Evolutionary conservation across 768 basidiomycete genomes (phyloP).

Genomic region (Tylopilus sp.): DNA sequence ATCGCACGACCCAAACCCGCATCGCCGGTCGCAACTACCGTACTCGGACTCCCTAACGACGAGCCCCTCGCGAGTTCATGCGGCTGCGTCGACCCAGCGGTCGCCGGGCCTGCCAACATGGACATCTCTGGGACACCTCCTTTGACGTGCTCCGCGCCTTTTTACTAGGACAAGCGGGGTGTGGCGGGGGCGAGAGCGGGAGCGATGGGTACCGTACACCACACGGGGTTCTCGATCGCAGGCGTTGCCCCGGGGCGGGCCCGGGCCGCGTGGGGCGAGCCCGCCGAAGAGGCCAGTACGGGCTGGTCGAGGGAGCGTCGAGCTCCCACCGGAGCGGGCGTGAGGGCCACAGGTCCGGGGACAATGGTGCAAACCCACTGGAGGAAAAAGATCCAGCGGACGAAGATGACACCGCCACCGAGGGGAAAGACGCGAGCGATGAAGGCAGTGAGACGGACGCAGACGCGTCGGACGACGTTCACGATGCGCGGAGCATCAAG

Average conservation of each 20-base stretch:
- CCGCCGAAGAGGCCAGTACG: constrained; percentile 39
- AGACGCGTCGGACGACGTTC: constrained; percentile 30
- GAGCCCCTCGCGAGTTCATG: constrained; percentile 58
- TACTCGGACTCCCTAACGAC: constrained; percentile 36
- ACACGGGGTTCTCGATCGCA: constrained; percentile 81
- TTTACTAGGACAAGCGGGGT: constrained; percentile 44
- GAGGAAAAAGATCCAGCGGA: too few species aligned
- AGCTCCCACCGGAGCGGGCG: constrained; percentile 24
- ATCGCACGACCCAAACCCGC: constrained; percentile 52
- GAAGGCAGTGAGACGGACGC: constrained; percentile 26
- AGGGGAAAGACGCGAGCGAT: constrained; percentile 18
- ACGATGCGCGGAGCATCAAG: constrained; percentile 71
- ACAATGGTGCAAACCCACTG: too few species aligned
- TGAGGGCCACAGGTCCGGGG: neutral
- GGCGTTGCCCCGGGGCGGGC: constrained; percentile 54
- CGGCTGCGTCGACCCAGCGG: constrained; percentile 73
- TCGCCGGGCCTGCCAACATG: constrained; percentile 78
- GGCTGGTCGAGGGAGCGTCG: constrained; percentile 55
- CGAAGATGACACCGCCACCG: too few species aligned
- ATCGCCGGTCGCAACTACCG: constrained; percentile 38
- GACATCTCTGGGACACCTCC: constrained; percentile 76
- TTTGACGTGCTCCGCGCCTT: constrained; percentile 84
- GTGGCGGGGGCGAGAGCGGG: neutral
- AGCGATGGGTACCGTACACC: too few species aligned
- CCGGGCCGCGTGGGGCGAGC: constrained; percentile 12